Base-by-base conservation (phyloP, 257 asterid genomes). In the Verbascum thapsus region DNA sequence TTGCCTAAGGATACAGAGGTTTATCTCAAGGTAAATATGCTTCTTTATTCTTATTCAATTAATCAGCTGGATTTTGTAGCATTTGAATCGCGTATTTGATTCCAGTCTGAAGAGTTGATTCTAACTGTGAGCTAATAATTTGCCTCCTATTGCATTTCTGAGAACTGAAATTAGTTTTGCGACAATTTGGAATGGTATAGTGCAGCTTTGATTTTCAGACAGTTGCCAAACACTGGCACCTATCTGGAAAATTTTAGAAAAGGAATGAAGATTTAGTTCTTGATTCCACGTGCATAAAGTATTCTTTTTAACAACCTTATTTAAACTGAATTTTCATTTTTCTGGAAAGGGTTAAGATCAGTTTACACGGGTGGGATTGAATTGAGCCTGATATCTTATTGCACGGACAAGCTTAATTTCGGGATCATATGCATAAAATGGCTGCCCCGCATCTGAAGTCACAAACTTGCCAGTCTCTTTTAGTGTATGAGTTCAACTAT, bases 1-100 rank as follows among this genome's bases (percentile, higher is more conserved):
- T 72, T 94, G 80, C 97, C 99, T 8, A 83, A 78, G 67, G 61
- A 80, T 63, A 87, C 96, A 18, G 87, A 89, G 78, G 92, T 94
- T 62, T 94, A 88, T 81, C 56, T 94, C 75, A 94, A 94, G 99
- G 99, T 92, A 76, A 43, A 35, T 30, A 37, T 20, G 26, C 6
- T 71, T 58, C 45, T 62, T 20, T 10, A 16, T 45, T 18, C 22
- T 54, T 49, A 6, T 11, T 7, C 3, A 5, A 15, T n/a, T 52
- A 32, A 3, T 44, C n/a, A 8, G 39, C 39, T 61, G 22, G 22
- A 30, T 45, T 10, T 22, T 57, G 22, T 35, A 41, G 51, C 39
- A 10, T 57, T 16, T 61, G 63, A 52, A 57, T 22, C 54, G 70
- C 4, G 59, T 9, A 19, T 45, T 45, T 19, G 52, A 22, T n/a